Base-by-base conservation (phyloP, 371 early-diverging fungal genomes). In the Mucor racemosus region DNA sequence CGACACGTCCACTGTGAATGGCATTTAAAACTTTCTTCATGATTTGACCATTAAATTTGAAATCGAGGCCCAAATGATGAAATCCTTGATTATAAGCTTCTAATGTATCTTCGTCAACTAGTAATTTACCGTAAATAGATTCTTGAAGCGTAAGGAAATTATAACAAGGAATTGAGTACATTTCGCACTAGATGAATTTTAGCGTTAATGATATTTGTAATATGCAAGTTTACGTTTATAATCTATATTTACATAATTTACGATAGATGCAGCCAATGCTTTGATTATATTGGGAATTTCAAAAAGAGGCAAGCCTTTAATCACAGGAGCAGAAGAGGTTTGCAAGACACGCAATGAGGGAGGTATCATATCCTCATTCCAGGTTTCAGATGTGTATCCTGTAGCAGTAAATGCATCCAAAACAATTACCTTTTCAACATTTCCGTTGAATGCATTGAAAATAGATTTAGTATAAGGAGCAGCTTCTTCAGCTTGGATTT, bases 91-190 rank as follows among this genome's bases (percentile, higher is more conserved):
- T 50, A 42, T 78, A 83, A 1, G 76, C 80, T 33, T 63, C 68
- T 33, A 76, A 50, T 10, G 74, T 78, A 7, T 78, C 79, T 5
- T 50, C 31, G 14, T 79, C 79, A 9, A 83, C 71, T 10, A 83
- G 68, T 11, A 67, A 58, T 50, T 77, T 76, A 17, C 81, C 84
- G 33, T 78, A 72, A n/a, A 76, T 60, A 1, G 76, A 76, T 60
- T 80, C 81, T 58, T 83, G 84, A 54, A 80, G 68, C 21, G 73
- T 68, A 64, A 80, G 65, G n/a, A 83, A 53, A 48, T 70, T 64
- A 39, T 77, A 74, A 46, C 80, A 76, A 11, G 77, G 69, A 36
- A 83, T 72, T 31, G 64, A 54, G 61, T 73, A 72, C 7, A 83
- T 73, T 61, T 83, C 84, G 60, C 80, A 79, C 84, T 83, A 68